These are phyloP conservation scores for Cardiospermum halicacabum DNA, from an alignment of 345 rosid species.

Conservation along the genomic window DNA sequence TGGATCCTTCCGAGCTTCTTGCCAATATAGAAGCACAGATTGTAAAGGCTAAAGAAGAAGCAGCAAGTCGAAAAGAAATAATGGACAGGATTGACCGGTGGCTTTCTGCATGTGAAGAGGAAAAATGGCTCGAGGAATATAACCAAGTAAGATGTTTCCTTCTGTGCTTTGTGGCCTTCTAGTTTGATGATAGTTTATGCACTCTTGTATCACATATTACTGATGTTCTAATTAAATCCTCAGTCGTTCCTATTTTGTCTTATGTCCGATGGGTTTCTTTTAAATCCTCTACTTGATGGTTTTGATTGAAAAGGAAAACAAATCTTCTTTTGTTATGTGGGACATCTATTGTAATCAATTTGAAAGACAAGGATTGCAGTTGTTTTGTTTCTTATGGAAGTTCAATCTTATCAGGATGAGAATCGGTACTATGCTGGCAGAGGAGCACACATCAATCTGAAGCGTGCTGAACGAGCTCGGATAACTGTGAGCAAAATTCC, in stretches of 20 bases:
- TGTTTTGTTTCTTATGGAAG: background rate
- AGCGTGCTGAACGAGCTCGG: conserved; percentile 91
- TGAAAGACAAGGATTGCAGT: background rate
- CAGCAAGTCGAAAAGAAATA: conserved; percentile 81
- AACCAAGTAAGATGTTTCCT: conserved; percentile 49
- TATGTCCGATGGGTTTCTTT: background rate
- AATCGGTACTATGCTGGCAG: conserved; percentile 84
- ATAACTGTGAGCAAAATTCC: conserved; percentile 78
- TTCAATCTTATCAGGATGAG: conserved; percentile 48
- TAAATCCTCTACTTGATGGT: background rate
- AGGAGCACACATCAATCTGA: conserved; percentile 90
- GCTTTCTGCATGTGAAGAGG: conserved; percentile 95
- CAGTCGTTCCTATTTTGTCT: background rate
- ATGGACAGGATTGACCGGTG: conserved; percentile 90
- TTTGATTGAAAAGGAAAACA: too few species aligned
- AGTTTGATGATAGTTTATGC: background rate
- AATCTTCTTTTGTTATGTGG: background rate
- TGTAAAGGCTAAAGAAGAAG: conserved; percentile 73
- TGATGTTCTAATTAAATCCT: background rate
- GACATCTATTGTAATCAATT: background rate
- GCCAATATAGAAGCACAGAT: conserved; percentile 77
- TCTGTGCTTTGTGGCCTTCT: background rate
- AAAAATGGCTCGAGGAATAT: conserved; percentile 94
- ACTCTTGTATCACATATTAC: background rate
- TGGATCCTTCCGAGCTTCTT: conserved; percentile 88